Conservation (phyloP, 768 basidiomycete species). For the Naganishia kalamii region DNA sequence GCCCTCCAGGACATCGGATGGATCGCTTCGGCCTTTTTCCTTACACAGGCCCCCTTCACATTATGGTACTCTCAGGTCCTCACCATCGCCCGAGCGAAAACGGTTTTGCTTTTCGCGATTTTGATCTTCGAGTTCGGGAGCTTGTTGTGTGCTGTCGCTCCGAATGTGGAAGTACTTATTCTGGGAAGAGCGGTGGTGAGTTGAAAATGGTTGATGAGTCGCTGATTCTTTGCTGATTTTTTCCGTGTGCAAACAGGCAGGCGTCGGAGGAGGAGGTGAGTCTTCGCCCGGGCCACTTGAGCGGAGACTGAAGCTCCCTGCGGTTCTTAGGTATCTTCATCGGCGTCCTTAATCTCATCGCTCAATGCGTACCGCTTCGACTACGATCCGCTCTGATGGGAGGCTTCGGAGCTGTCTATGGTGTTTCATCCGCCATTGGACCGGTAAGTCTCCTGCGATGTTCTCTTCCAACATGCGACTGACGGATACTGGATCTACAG, state of each 20-base stretch:
- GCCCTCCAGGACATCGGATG: not conserved
- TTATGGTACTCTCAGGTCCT: conserved; percentile 22
- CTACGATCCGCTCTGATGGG: conserved; percentile 38
- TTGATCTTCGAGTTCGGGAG: conserved; percentile 53
- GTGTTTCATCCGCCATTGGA: conserved; percentile 37
- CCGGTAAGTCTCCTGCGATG: conserved; percentile 33
- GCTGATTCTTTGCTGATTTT: conserved; percentile 18
- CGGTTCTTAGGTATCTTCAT: conserved; percentile 41
- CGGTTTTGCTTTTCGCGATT: conserved; percentile 40
- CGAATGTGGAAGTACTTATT: conserved; percentile 39
- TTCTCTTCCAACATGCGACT: conserved; percentile 37
- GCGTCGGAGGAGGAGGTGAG: conserved; percentile 19
- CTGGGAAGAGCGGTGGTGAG: conserved; percentile 51
- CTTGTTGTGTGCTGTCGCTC: conserved; percentile 49
- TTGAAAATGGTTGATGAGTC: not conserved
- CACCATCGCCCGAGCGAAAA: conserved; percentile 48
- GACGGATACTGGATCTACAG: conserved; percentile 36
- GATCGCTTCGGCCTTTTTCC: conserved; percentile 48
- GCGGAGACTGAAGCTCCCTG: conserved; percentile 34
- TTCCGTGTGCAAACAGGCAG: not conserved
- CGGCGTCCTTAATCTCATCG: not conserved
- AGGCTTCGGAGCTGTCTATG: conserved; percentile 45
- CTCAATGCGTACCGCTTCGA: conserved; percentile 31
- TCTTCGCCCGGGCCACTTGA: conserved; percentile 45
- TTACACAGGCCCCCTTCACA: conserved; percentile 11